A percentile compares a stretch with the other conserved stretches of the same genome.
Conservation (phyloP, 495 filamentous ascomycete species). For the Gamarada debralockiae region DNA sequence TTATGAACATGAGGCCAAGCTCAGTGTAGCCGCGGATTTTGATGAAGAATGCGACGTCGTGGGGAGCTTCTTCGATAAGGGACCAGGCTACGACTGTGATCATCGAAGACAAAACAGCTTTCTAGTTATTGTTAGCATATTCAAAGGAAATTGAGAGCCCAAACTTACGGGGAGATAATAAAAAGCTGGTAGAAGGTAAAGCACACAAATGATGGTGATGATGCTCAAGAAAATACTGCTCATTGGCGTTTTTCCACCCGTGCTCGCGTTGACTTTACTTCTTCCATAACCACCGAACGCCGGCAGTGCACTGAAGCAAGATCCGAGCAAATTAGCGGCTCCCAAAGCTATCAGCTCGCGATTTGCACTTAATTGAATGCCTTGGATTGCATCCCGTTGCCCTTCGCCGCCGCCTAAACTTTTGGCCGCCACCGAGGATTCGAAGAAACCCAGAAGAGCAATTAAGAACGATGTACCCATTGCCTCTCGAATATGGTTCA, state of each 20-base stretch:
- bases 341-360: constrained; percentile 92
- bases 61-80: constrained; percentile 90
- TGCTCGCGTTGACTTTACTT: constrained; percentile 90
- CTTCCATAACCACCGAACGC: constrained; percentile 96
- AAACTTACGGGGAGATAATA: constrained; percentile 84
- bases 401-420: constrained; percentile 63
- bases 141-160: neutral
- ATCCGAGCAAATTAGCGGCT: constrained; percentile 83
- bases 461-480: constrained; percentile 93
- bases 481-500: constrained; percentile 79
- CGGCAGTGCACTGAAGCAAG: constrained; percentile 85
- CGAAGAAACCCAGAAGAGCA: constrained; percentile 93
- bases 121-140: constrained; percentile 48
- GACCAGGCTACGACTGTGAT: constrained; percentile 95
- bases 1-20: constrained; percentile 79
- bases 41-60: constrained; percentile 87
- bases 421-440: constrained; percentile 97
- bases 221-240: constrained; percentile 77
- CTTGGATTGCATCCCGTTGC: constrained; percentile 58
- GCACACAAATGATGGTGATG: constrained; percentile 74
- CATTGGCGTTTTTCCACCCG: constrained; percentile 91
- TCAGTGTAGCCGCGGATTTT: constrained; percentile 81
- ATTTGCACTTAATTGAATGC: constrained; percentile 82
- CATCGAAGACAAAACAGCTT: constrained; percentile 89
- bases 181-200: constrained; percentile 83